phyloP scores from a whole-genome alignment of 768 basidiomycete species.

The Tephrocybe sp. region DNA sequence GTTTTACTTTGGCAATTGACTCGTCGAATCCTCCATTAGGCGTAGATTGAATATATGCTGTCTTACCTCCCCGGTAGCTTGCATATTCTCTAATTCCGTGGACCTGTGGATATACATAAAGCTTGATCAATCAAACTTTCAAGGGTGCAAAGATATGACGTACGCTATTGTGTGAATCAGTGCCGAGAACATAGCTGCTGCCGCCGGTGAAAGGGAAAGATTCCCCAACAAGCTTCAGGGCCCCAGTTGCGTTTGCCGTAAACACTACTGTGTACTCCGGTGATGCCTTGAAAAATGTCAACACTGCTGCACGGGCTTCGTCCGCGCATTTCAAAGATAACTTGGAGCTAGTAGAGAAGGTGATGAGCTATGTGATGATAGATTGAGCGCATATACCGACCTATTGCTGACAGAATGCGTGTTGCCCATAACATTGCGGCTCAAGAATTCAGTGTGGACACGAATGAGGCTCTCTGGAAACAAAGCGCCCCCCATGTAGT shows the following conservation, averaged over 20 bases:
- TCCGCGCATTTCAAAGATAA: slow-evolving; percentile 63
- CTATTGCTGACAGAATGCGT: slow-evolving; percentile 83
- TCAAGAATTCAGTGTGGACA: slow-evolving; percentile 68
- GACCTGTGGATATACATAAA: slow-evolving; percentile 22
- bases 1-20: slow-evolving; percentile 53
- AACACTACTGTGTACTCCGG: slow-evolving; percentile 79
- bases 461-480: slow-evolving; percentile 77
- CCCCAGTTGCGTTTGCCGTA: slow-evolving; percentile 76
- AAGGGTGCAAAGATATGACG: slow-evolving; percentile 13
- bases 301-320: slow-evolving; percentile 69
- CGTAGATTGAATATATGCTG: slow-evolving; percentile 65
- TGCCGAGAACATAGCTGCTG: slow-evolving; percentile 64
- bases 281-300: slow-evolving; percentile 75
- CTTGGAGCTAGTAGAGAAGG: slow-evolving; percentile 49
- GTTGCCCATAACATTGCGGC: slow-evolving; percentile 67
- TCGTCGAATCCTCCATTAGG: slow-evolving; percentile 62
- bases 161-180: slow-evolving; percentile 83
- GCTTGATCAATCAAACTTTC: slow-evolving; percentile 3
- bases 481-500: slow-evolving; percentile 83
- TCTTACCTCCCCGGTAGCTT: slow-evolving; percentile 45
- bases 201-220: slow-evolving; percentile 64
- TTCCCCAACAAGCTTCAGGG: slow-evolving; percentile 81
- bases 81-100: slow-evolving; percentile 81
- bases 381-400: slow-evolving; percentile 42
- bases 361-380: slow-evolving; percentile 7